Base-by-base conservation (phyloP, 345 rosid species). In the Eucalyptus erythrocorys region DNA sequence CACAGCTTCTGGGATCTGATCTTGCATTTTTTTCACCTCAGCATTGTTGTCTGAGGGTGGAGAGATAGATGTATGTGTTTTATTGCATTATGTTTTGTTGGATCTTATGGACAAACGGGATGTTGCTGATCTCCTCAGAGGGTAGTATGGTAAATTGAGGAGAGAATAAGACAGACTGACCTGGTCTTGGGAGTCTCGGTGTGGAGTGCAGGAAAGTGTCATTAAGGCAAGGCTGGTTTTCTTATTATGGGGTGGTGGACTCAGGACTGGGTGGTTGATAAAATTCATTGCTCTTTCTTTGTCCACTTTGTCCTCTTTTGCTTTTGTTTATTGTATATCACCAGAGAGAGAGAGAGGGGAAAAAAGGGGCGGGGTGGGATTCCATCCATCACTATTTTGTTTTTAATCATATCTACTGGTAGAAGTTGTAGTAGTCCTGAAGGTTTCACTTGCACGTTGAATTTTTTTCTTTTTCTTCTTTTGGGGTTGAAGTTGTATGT, bases 151-250 rank as follows among this genome's bases (percentile, higher is more conserved):
- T 76, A 76, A 76, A 40, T 40, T 22, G 64, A n/a, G 49, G 40
- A 45, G 51, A 27, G 66, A 30, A 48, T 87, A 42, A 64, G 88
- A 53, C 30, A 68, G 21, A 40, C 85, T n/a, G 89, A 64, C 57
- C 34, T 45, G 89, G 66, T 81, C 88, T 87, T 45, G 86, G 84
- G 84, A 76, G 30, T 37, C 84, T 21, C 84, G 84, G 47, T 11
- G 6, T 76, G 45, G 82, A 40, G 82, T 37, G 82, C 42, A 37
- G 84, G 6, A 32, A 88, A 87, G 48, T 55, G 51, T 79, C 90
- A 80, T 49, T 89, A 90, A 90, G 91, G 89, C 92, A 90, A 90
- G 92, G 88, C 89, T 86, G 92, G 90, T 84, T 87, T 89, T 68
- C 71, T 90, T 84, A 42, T 87, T 43, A 68, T 87, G 89, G 87